A percentile compares a stretch with the other conserved stretches of the same genome.
Evolutionary conservation across 306 rosid genomes (phyloP).

Genomic region (Erythrophleum fordii): DNA sequence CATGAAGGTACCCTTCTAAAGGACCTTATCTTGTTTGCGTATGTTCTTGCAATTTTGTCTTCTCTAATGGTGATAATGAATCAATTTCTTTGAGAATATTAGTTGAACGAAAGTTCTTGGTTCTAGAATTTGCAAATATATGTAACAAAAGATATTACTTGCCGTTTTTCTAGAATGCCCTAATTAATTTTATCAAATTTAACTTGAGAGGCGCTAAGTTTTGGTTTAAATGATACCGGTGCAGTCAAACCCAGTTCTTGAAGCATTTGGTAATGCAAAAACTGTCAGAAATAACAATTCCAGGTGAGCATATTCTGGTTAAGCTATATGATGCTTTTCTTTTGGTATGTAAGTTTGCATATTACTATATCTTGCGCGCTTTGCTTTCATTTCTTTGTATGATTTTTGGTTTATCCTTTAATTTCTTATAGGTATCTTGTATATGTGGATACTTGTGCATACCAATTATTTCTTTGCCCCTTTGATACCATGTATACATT

Average conservation of each 20-base stretch:
- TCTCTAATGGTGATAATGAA: background rate
- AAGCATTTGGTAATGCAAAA: conserved; percentile 96
- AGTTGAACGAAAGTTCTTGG: background rate
- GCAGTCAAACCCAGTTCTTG: conserved; percentile 99
- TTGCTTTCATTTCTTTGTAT: conserved; percentile 32
- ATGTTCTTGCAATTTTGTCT: background rate
- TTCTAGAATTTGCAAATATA: background rate
- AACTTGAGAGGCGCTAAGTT: background rate
- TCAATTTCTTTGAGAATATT: background rate
- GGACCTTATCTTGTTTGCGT: background rate
- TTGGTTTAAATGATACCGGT: conserved; percentile 34
- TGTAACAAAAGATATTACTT: background rate
- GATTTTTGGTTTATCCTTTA: conserved; percentile 25
- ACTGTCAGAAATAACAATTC: conserved; percentile 91
- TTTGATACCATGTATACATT: too few species aligned
- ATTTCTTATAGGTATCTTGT: conserved; percentile 4
- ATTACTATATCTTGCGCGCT: conserved; percentile 22
- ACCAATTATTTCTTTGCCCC: conserved; percentile 26
- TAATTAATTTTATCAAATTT: conserved; percentile 1
- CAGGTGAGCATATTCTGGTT: conserved; percentile 61
- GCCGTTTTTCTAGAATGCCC: background rate
- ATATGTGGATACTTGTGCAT: conserved; percentile 12
- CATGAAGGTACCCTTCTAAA: too few species aligned
- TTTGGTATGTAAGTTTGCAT: conserved; percentile 28
- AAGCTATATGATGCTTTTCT: conserved; percentile 25